Evolutionary conservation across 768 basidiomycete species (phyloP).

Genomic region (Rhodotorula babjevae): DNA sequence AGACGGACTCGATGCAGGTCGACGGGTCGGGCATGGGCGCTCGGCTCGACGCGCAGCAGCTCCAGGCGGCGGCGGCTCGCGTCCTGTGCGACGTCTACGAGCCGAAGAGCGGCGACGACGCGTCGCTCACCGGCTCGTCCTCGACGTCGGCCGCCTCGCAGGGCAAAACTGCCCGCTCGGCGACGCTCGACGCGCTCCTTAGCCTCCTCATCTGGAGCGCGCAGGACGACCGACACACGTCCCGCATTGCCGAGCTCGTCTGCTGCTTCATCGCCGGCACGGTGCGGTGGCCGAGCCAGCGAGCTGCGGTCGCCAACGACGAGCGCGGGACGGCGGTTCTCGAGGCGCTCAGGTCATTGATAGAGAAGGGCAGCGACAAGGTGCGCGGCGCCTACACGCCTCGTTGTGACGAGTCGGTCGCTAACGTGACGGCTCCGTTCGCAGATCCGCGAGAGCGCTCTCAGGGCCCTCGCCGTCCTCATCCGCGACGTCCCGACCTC

Average conservation of each 20-base stretch:
- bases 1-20: neutral
- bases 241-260: conserved; percentile 11
- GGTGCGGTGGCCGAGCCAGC: neutral
- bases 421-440: too few species aligned
- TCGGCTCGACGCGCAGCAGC: neutral
- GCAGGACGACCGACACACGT: neutral
- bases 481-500: neutral
- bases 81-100: neutral
- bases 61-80: neutral
- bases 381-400: too few species aligned
- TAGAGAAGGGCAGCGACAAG: conserved; percentile 9
- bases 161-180: neutral
- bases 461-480: conserved; percentile 18
- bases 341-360: neutral
- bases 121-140: neutral
- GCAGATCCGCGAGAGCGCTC: conserved; percentile 23
- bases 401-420: too few species aligned
- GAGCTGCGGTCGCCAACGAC: neutral
- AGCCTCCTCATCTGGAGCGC: conserved; percentile 16
- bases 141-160: neutral
- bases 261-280: conserved; percentile 21
- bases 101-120: neutral
- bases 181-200: neutral
- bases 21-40: neutral
- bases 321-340: neutral